phyloP scores from a whole-genome alignment of 2,329 filamentous ascomycete species.

The Samsoniella hepiali region DNA sequence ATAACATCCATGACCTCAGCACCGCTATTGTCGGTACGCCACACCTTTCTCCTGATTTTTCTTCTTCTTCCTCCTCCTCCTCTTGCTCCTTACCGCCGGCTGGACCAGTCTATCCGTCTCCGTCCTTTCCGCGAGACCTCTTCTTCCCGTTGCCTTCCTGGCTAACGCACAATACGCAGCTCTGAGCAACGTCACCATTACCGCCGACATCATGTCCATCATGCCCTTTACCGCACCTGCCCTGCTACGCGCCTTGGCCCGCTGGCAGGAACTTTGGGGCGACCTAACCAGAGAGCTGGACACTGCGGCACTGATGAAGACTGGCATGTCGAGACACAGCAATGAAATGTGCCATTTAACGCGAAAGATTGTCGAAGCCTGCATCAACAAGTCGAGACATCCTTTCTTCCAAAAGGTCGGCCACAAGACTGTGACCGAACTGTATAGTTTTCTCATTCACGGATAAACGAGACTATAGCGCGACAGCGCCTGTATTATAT shows the following conservation, averaged over 20 bases:
- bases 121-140: background rate
- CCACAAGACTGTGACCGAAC: conserved; percentile 12
- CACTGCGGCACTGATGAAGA: background rate
- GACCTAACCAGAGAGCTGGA: background rate
- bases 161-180: conserved; percentile 4
- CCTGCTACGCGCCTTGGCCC: conserved; percentile 21
- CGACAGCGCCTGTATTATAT: background rate
- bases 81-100: background rate
- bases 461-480: background rate
- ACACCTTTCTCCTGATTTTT: background rate
- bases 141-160: background rate
- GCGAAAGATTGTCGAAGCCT: conserved; percentile 3
- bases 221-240: conserved; percentile 16
- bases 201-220: conserved; percentile 21
- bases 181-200: conserved; percentile 18
- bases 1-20: conserved; percentile 18
- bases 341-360: conserved; percentile 9
- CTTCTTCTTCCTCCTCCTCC: background rate
- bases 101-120: background rate
- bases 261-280: conserved; percentile 26
- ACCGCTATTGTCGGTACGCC: conserved; percentile 18
- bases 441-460: conserved; percentile 12
- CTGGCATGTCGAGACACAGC: conserved; percentile 10
- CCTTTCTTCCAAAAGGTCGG: conserved; percentile 16
- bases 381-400: conserved; percentile 6